Percentiles rank a stretch among this genome's conserved stretches.
These are phyloP conservation scores for Jatropha podagrica DNA, from an alignment of 441 rosid species.

Conservation along the genomic window DNA sequence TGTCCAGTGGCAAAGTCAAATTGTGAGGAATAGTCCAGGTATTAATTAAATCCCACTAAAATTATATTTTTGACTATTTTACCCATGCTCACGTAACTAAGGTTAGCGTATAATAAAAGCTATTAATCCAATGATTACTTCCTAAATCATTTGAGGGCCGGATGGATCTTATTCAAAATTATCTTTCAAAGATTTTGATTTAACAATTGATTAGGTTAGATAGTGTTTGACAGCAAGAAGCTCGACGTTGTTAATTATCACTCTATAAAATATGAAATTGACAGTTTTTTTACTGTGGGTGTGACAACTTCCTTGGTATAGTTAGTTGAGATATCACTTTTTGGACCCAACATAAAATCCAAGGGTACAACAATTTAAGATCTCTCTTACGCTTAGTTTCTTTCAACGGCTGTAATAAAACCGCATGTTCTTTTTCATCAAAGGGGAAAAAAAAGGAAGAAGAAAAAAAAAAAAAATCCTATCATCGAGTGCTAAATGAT, in stretches of 20 bases:
- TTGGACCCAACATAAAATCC: conserved; percentile 18
- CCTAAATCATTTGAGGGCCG: background rate
- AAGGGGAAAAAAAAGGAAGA: background rate
- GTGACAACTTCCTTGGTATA: background rate
- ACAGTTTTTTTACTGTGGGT: background rate
- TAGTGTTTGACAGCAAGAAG: conserved; percentile 7
- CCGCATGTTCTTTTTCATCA: too few relatives aligned
- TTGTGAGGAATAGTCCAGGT: too few relatives aligned
- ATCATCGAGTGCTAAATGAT: background rate
- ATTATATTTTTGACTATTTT: too few relatives aligned
- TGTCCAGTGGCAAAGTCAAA: too few relatives aligned
- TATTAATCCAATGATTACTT: background rate
- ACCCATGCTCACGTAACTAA: too few relatives aligned
- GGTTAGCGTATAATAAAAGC: too few relatives aligned
- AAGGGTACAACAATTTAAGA: conserved; percentile 21
- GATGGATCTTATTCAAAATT: background rate
- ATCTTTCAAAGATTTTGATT: background rate
- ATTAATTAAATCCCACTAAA: too few relatives aligned
- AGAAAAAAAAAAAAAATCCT: background rate
- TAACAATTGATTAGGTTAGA: background rate
- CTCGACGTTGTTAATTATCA: background rate
- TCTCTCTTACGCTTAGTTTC: background rate
- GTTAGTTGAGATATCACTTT: conserved; percentile 33
- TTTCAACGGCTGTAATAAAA: background rate
- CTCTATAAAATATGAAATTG: background rate